Conservation (phyloP, 2,329 filamentous ascomycete species). For the Escovopsis weberi region DNA sequence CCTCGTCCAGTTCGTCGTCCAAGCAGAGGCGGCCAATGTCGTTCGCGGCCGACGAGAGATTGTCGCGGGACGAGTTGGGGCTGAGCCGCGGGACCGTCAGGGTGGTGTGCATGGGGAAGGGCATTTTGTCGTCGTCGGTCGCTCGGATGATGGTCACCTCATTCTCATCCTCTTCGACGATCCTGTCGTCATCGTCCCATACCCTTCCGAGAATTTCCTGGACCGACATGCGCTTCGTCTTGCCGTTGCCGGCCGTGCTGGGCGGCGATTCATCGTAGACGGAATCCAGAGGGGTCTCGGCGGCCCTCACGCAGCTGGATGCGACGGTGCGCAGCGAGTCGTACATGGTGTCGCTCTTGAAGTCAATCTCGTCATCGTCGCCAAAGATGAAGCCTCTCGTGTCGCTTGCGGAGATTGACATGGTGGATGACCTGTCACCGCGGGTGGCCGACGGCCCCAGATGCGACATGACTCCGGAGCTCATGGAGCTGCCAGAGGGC, state of each 20-base stretch:
- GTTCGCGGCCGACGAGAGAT: constrained; percentile 20
- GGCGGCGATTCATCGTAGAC: constrained; percentile 71
- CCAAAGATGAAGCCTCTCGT: constrained; percentile 47
- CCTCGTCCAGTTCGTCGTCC: constrained; percentile 48
- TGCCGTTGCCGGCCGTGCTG: constrained; percentile 37
- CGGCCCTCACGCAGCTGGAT: constrained; percentile 49
- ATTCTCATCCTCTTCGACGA: constrained; percentile 49
- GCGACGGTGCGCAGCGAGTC: constrained; percentile 61
- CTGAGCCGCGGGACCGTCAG: constrained; percentile 14
- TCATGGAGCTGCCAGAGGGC: constrained; percentile 27
- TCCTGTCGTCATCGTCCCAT: constrained; percentile 40
- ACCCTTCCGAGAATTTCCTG: constrained; percentile 42
- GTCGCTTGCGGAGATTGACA: constrained; percentile 57
- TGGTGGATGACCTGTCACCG: constrained; percentile 35
- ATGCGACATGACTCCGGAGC: constrained; percentile 26
- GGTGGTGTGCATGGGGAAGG: constrained; percentile 3
- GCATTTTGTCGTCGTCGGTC: constrained; percentile 16
- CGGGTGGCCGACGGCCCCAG: constrained; percentile 17
- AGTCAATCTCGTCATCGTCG: constrained; percentile 66
- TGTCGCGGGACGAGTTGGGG: constrained; percentile 16
- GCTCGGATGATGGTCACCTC: constrained; percentile 35
- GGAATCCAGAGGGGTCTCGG: constrained; percentile 59
- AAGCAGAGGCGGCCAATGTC: constrained; percentile 39
- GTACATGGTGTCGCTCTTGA: constrained; percentile 62
- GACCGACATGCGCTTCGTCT: constrained; percentile 41